phyloP scores from a whole-genome alignment of 805 yeast species.

The Starmera pachycereana region DNA sequence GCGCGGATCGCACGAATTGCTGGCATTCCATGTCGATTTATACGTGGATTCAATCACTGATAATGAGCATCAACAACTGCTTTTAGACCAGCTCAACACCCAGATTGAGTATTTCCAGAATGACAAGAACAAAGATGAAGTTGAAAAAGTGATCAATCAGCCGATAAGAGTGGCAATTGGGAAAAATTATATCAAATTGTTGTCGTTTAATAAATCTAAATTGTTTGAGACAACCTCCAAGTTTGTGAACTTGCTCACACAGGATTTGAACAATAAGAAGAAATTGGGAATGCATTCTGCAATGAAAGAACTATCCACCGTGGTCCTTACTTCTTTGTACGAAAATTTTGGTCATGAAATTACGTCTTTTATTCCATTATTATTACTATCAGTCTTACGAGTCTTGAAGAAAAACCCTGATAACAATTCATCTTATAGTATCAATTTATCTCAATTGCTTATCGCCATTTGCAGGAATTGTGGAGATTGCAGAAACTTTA shows the following conservation, averaged over 20 bases:
- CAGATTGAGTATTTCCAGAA: conserved; percentile 13
- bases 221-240: conserved; percentile 20
- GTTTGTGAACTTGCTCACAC: conserved; percentile 18
- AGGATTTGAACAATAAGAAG: conserved; percentile 17
- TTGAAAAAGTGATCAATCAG: conserved; percentile 8
- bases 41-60: no score
- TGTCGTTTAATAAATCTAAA: conserved; percentile 10
- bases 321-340: conserved; percentile 19
- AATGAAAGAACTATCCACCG: conserved; percentile 20
- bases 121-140: conserved; percentile 10
- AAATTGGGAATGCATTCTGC: conserved; percentile 14
- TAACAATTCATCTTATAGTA: conserved; percentile 14
- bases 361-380: conserved; percentile 23
- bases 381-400: conserved; percentile 21
- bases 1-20: no score
- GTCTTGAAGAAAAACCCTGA: conserved; percentile 22
- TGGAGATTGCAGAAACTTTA: conserved; percentile 8
- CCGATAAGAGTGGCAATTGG: conserved; percentile 10
- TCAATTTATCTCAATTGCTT: conserved; percentile 14
- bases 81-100: conserved; percentile 2
- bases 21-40: no score
- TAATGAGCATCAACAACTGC: no score
- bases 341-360: conserved; percentile 23
- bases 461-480: conserved; percentile 14
- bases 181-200: conserved; percentile 13